Conservation (phyloP, 1,284 basidiomycete species). For the Rhodotorula sp. region DNA sequence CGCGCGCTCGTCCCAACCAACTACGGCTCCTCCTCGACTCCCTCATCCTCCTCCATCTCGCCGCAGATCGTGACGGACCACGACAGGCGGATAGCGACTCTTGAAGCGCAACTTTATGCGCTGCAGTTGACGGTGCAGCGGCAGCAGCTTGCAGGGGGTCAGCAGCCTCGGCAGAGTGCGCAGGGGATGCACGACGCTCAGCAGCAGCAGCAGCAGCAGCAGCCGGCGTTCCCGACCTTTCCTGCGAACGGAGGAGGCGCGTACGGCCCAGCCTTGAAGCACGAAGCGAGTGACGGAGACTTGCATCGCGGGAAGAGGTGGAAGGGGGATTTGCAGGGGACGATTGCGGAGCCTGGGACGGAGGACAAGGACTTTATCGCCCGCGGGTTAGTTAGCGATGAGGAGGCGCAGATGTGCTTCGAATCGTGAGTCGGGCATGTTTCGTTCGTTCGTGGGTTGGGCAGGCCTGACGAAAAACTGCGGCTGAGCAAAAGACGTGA, state of each 20-base stretch:
- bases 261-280: constrained; percentile 1
- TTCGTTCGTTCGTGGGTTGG: background rate
- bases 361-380: constrained; percentile 29
- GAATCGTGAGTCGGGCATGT: constrained; percentile 24
- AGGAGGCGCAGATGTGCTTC: constrained; percentile 36
- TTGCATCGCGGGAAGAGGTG: constrained; percentile 26
- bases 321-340: constrained; percentile 21
- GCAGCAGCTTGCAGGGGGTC: background rate
- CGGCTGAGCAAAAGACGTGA: background rate
- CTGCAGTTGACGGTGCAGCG: constrained; percentile 20
- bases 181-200: no score
- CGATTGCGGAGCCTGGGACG: background rate
- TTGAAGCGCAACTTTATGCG: constrained; percentile 35
- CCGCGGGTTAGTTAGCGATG: constrained; percentile 28
- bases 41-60: background rate
- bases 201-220: constrained; percentile 2
- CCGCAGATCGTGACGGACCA: constrained; percentile 19
- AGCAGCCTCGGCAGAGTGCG: constrained; percentile 3
- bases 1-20: background rate
- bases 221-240: background rate
- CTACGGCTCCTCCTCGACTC: background rate
- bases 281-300: constrained; percentile 5
- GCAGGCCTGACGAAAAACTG: background rate
- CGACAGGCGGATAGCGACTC: constrained; percentile 33
- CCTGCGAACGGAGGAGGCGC: no score